These are phyloP conservation scores for Leccinum pseudoinsigne DNA, from an alignment of 1,284 basidiomycete species.

Conservation along the genomic window DNA sequence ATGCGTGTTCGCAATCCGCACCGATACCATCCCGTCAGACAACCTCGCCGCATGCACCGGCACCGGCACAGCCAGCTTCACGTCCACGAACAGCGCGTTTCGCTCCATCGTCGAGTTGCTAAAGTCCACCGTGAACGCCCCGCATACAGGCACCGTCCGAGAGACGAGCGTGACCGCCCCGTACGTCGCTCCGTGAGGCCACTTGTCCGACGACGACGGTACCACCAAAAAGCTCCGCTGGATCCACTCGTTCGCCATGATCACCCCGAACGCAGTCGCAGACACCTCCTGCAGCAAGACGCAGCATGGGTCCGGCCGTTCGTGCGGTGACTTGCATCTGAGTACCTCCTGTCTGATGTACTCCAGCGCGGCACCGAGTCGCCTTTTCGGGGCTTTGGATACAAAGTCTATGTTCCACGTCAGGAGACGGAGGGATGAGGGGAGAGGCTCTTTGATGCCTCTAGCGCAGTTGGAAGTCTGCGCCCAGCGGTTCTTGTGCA, in stretches of 20 bases:
- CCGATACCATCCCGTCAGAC: slow-evolving; percentile 38
- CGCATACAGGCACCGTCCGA: slow-evolving; percentile 47
- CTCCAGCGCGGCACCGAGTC: slow-evolving; percentile 49
- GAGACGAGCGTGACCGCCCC: slow-evolving; percentile 69
- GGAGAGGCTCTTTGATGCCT: slow-evolving; percentile 37
- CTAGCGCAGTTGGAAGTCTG: slow-evolving; percentile 36
- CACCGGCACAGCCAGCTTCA: slow-evolving; percentile 44
- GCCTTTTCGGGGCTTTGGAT: slow-evolving; percentile 36
- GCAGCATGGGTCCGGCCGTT: slow-evolving; percentile 53
- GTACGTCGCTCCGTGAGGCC: slow-evolving; percentile 48
- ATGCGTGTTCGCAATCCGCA: slow-evolving; percentile 69
- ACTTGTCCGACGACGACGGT: slow-evolving; percentile 51
- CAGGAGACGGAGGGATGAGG: slow-evolving; percentile 48
- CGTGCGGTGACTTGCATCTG: slow-evolving; percentile 36
- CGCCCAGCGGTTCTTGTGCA: slow-evolving; percentile 33
- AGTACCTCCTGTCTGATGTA: slow-evolving; percentile 55
- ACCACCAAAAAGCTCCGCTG: slow-evolving; percentile 55
- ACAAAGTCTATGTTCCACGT: slow-evolving; percentile 70
- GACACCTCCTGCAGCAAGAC: slow-evolving; percentile 70
- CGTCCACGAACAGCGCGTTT: slow-evolving; percentile 56
- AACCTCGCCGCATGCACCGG: slow-evolving; percentile 27
- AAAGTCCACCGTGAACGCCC: slow-evolving; percentile 49
- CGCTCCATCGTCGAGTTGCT: slow-evolving; percentile 49
- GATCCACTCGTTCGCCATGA: slow-evolving; percentile 61
- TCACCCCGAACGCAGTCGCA: slow-evolving; percentile 39